A percentile compares a stretch with the other conserved stretches of the same genome.
Evolutionary conservation across 139 green algal genomes (phyloP).

Genomic region (Eudorina sp.): DNA sequence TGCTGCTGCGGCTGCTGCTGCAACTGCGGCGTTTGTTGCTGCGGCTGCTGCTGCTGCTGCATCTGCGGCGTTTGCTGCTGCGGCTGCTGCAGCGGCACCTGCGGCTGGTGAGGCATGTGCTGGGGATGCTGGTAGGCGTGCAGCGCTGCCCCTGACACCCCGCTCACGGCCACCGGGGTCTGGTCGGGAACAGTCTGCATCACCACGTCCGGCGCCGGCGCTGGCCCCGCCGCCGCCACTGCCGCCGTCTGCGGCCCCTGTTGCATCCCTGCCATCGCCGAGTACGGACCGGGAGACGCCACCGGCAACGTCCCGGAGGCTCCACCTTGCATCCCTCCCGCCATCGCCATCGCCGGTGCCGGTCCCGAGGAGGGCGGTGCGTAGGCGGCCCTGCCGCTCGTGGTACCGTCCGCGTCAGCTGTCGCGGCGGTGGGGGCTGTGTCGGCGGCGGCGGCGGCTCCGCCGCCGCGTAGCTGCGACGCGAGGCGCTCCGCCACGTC

Average conservation of each 20-base stretch:
- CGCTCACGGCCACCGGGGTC: too few species aligned
- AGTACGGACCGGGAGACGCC: not conserved
- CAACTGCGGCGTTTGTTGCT: too few species aligned
- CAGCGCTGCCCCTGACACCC: too few species aligned
- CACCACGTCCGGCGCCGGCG: too few species aligned
- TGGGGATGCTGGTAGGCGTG: too few species aligned
- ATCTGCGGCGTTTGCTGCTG: not conserved
- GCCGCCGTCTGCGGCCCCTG: not conserved
- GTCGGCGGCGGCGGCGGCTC: not conserved
- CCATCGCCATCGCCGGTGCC: not conserved
- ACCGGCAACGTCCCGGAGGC: not conserved
- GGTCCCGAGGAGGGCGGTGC: not conserved
- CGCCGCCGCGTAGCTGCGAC: not conserved
- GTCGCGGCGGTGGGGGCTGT: not conserved
- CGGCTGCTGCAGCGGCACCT: not conserved
- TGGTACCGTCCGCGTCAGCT: too few species aligned
- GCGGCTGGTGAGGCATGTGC: not conserved
- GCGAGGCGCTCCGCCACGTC: not conserved
- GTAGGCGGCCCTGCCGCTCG: too few species aligned
- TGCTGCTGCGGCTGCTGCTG: not conserved
- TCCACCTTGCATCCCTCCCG: too few species aligned
- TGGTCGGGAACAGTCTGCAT: too few species aligned
- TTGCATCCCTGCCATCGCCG: not conserved
- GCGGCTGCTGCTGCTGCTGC: not conserved
- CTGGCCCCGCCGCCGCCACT: not conserved